Conservation (phyloP, 805 yeast genomes). For the baker's yeast (Saccharomyces cerevisiae) region DNA sequence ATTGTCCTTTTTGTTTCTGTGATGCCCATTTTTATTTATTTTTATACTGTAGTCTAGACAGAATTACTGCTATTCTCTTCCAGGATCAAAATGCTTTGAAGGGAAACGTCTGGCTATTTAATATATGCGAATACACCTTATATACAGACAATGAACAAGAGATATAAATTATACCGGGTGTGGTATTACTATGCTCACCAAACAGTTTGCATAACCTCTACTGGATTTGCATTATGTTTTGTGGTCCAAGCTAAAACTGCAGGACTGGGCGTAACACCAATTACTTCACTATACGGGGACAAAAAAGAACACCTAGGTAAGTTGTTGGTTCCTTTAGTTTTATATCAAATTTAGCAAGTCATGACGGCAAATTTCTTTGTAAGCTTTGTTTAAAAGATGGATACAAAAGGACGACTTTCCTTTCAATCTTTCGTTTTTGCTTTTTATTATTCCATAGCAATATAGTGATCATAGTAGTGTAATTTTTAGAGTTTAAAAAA, state of each 20-base stretch:
- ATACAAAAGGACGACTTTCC: slow-evolving; percentile 21
- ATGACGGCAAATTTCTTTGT: slow-evolving; percentile 69
- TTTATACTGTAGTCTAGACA: neutral
- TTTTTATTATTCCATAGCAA: neutral
- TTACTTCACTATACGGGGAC: slow-evolving; percentile 75
- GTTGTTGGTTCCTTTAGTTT: slow-evolving; percentile 70
- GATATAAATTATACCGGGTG: neutral
- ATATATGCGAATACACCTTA: neutral
- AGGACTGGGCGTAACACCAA: slow-evolving; percentile 78
- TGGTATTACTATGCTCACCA: neutral
- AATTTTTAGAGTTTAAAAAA: neutral
- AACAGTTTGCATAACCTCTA: too few relatives aligned
- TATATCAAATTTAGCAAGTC: slow-evolving; percentile 84
- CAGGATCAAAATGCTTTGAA: neutral
- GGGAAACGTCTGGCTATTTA: neutral
- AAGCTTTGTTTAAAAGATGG: slow-evolving; percentile 63
- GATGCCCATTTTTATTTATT: slow-evolving; percentile 6
- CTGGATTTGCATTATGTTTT: slow-evolving; percentile 72
- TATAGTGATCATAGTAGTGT: too few relatives aligned
- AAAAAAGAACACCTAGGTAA: slow-evolving; percentile 55
- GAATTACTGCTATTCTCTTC: neutral
- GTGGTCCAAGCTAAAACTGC: slow-evolving; percentile 94
- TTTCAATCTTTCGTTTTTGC: neutral
- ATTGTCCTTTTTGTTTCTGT: slow-evolving; percentile 4
- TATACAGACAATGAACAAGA: neutral